Evolutionary conservation across 176 grass and related monocot genomes (phyloP).

Genomic region (Eremochloa ophiuroides): DNA sequence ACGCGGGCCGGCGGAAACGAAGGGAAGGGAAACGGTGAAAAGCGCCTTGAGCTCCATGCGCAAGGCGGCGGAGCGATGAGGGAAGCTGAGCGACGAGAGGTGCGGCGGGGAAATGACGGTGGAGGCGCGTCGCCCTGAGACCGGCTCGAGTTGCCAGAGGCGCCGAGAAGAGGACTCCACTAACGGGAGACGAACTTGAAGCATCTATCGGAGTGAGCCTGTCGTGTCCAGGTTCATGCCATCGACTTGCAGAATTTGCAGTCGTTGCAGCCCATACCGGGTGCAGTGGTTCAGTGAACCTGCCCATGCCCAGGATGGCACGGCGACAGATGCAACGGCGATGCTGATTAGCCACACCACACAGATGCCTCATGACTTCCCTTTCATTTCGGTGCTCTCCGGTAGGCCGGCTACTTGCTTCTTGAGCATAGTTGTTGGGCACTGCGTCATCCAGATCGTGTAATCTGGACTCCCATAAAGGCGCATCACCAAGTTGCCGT

Average conservation of each 20-base stretch:
- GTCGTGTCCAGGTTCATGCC: neutral
- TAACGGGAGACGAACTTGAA: no score
- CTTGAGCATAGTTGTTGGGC: neutral
- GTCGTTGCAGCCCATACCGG: neutral
- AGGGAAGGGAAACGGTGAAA: no score
- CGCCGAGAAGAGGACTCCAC: no score
- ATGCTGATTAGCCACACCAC: neutral
- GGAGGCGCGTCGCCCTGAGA: no score
- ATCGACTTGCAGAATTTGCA: neutral
- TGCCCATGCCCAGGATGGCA: neutral
- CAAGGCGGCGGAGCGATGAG: no score
- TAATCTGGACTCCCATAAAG: neutral
- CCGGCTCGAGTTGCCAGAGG: no score
- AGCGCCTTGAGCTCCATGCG: no score
- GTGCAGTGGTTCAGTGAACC: neutral
- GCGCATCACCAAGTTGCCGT: neutral
- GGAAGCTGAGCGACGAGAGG: no score
- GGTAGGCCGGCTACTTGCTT: neutral
- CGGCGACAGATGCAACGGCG: neutral
- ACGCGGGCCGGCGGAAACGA: no score
- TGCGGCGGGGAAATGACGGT: no score
- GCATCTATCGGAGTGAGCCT: neutral
- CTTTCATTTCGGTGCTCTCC: neutral
- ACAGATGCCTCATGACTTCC: neutral
- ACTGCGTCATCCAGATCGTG: constrained; percentile 11